Evolutionary conservation across 2,329 filamentous ascomycete genomes (phyloP), one percentile per base, ranked within the genome.

Genomic region (Fusarium agapanthi): DNA sequence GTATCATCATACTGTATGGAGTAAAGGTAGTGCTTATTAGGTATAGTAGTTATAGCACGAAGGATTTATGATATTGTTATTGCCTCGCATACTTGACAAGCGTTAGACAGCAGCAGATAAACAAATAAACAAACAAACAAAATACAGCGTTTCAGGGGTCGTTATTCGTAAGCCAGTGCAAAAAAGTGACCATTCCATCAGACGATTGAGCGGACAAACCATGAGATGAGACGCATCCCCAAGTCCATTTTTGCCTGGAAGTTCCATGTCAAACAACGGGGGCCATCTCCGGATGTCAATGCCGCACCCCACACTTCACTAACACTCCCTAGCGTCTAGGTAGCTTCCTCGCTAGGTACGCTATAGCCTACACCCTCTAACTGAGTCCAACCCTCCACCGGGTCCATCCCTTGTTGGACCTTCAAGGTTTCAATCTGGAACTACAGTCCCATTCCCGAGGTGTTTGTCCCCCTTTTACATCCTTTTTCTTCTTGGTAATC

Each of bases 261-360:
- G 35, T 54, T 58, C 51, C 55, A 65, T 60, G 65, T 67, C 40
- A 51, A 64, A 51, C 65, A 58, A 60, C 69, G 67, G 56, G 54
- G 67, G 44, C 68, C 58, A 63, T 43, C 65, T 61, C 65, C 71
- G 71, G 71, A 65, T 69, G 71, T 72, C 67, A 74, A 74, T 73
- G 71, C 71, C 71, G 71, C 56, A 72, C 70, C 65, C 70, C 69
- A 58, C 55, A 58, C 71, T 72, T 61, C 69, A 54, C 64, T 64
- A 64, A 47, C 24, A 51, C 51, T 58, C 43, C 43, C 44, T 57
- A 51, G 24, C 32, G 24, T 35, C 30, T 28, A 48, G 32, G 32
- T 34, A 34, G 54, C 34, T 56, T 38, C 41, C 43, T 66, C 40
- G 24, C 24, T 51, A 34, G 28, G 20, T 59, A 32, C 43, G 35